Percentiles rank a stretch among this genome's conserved stretches.
Evolutionary conservation across 768 basidiomycete genomes (phyloP).

Genomic region (Tubosaeta sp.): DNA sequence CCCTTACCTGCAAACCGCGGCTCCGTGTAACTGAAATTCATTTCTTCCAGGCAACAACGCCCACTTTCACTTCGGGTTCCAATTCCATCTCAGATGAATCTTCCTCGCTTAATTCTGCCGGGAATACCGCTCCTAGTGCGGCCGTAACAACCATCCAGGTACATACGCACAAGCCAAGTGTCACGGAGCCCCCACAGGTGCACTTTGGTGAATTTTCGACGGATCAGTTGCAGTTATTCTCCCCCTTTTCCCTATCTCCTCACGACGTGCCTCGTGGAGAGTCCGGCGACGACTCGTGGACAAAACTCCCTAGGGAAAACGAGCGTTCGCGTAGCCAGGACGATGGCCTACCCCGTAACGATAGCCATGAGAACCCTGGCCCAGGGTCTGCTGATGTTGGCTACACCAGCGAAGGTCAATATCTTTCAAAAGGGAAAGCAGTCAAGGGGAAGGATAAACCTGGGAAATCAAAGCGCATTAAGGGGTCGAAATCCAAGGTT

Average conservation of each 20-base stretch:
- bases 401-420: conserved; percentile 31
- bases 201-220: conserved; percentile 30
- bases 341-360: conserved; percentile 9
- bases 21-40: conserved; percentile 10
- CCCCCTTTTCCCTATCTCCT: conserved; percentile 17
- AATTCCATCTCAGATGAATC: conserved; percentile 43
- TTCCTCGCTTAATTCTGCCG: conserved; percentile 28
- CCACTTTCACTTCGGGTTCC: conserved; percentile 38
- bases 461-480: conserved; percentile 16
- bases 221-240: conserved; percentile 28
- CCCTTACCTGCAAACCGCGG: background rate
- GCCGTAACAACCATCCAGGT: conserved; percentile 14
- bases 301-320: conserved; percentile 5
- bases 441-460: conserved; percentile 18
- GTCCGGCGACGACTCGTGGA: background rate
- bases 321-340: conserved; percentile 23
- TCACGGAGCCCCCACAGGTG: conserved; percentile 27
- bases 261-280: conserved; percentile 1
- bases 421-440: conserved; percentile 24
- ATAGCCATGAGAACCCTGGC: conserved; percentile 13
- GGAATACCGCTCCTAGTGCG: conserved; percentile 15
- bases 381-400: conserved; percentile 19
- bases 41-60: conserved; percentile 23
- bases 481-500: conserved; percentile 14
- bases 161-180: conserved; percentile 27